Evolutionary conservation across 2,329 filamentous ascomycete genomes (phyloP).

Genomic region (Parafenestella ontariensis): DNA sequence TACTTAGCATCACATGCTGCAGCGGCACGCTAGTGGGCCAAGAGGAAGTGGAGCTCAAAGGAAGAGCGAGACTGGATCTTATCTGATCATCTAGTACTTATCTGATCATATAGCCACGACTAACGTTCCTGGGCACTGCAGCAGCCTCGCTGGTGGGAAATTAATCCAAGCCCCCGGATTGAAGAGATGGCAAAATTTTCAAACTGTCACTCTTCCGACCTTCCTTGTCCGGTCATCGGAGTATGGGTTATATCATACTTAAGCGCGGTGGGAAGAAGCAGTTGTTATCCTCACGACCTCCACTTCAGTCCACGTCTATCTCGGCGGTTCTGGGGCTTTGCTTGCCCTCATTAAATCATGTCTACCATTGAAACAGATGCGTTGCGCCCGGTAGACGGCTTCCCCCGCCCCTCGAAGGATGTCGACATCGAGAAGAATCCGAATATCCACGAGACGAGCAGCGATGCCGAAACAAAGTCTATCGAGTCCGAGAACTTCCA

Average conservation of each 20-base stretch:
- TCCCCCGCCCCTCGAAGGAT: constrained; percentile 11
- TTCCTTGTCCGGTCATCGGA: constrained; percentile 34
- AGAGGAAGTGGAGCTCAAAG: background rate
- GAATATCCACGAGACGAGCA: constrained; percentile 13
- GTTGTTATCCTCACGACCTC: constrained; percentile 15
- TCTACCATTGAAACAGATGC: constrained; percentile 18
- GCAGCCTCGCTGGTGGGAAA: constrained; percentile 20
- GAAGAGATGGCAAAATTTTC: constrained; percentile 29
- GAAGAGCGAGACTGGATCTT: constrained; percentile 30
- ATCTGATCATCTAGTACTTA: constrained; percentile 39
- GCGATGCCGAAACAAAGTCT: constrained; percentile 19
- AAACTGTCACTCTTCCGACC: constrained; percentile 12
- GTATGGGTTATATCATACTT: constrained; percentile 20
- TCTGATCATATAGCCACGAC: constrained; percentile 38
- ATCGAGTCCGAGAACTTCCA: constrained; percentile 42
- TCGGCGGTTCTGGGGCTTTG: constrained; percentile 10
- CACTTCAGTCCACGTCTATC: constrained; percentile 15
- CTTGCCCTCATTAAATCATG: constrained; percentile 15
- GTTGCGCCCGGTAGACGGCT: constrained; percentile 19
- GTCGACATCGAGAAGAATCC: constrained; percentile 32
- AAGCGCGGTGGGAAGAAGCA: constrained; percentile 21
- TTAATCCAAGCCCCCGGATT: constrained; percentile 31
- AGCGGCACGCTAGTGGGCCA: constrained; percentile 12
- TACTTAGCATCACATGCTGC: constrained; percentile 15
- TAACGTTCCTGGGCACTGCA: constrained; percentile 23